Base-by-base conservation (phyloP, 257 asterid species). In the Solanum habrochaites region DNA sequence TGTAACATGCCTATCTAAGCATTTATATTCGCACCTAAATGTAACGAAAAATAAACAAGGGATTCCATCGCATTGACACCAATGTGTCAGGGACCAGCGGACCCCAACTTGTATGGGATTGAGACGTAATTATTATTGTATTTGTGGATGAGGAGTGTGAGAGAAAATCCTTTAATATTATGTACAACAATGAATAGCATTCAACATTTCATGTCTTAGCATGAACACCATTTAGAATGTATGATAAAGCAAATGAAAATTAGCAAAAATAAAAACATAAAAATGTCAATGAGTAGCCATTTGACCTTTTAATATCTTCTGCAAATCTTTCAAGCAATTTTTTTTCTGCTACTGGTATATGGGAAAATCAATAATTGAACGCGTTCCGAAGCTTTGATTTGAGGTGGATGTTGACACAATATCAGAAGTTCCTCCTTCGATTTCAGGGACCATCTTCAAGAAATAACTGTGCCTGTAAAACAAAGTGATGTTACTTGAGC, bases 261-360 rank as follows among this genome's bases (percentile, higher is more conserved):
- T 29, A 66, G 18, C 15, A n/a, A 45, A 84, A 83, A 39, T 80
- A 74, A 91, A 93, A 15, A 49, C 6, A 12, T 21, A 83, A 85
- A 91, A 60, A 95, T 82, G 2, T 95, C 97, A 87, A 96, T 20
- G 92, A 62, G 93, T 94, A 27, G 82, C 91, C 82, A 80, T 90
- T 12, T 86, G 88, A 27, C 84, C 88, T 62, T 85, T 85, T 11
- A 58, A 31, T 42, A 47, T 42, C 47, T 67, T 67, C 52, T 67
- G 72, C 58, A 62, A 25, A 15, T 11, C 29, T 60, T 60, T 84
- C 11, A 25, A 29, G 27, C 71, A 18, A 27, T 18, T 85, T 27
- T 84, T 84, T 29, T 85, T 3, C 29, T 70, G 35, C 83, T 85
- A 86, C 40, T 77, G 88, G 83, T 73, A 86, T 49, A 86, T 80